Base-by-base conservation (phyloP, 805 yeast genomes). In the Nakazawaea peltata region DNA sequence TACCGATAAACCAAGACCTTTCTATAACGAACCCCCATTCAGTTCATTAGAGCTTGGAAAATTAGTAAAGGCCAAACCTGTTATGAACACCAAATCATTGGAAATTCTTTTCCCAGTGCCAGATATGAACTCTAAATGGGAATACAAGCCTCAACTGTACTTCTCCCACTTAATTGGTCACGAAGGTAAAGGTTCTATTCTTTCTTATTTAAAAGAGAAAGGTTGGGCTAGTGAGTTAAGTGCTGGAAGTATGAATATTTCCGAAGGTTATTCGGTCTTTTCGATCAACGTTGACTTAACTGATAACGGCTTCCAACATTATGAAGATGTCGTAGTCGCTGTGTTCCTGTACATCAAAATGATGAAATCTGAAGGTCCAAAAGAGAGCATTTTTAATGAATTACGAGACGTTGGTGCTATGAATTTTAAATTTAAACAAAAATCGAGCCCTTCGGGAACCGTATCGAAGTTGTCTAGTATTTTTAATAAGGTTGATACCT, bases 111-210 rank as follows among this genome's bases (percentile, higher is more conserved):
- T 92, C 56, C 64, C 71, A 34, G 72, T 83, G 10, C 96, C 96
- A 2, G 87, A 83, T 49, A 78, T 79, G 44, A 71, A 72, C 34
- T 71, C 69, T 18, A 54, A 61, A 33, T 83, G 88, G 83, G 69
- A 71, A 36, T 67, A 70, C 17, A 75, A 75, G 45, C 94, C 97
- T 0, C 67, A 73, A 5, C 73, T 69, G 37, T 82, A 86, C 56
- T 70, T 63, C 44, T 74, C 88, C 15, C 97, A 92, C 54, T 63
- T 92, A 35, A 61, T 90, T 32, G 97, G 97, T 27, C 97, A 90
- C 56, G 98, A 90, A 60, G 83, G 92, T 32, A 68, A 78, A 32
- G 97, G 97, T 2, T 86, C 96, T 2, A 54, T 90, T 14, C 64
- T 86, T 24, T 71, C 77, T 37, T 69, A 67, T 44, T 69, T 90